Conservation (phyloP, 2,329 filamentous ascomycete genomes). For the Laburnicola sp. region DNA sequence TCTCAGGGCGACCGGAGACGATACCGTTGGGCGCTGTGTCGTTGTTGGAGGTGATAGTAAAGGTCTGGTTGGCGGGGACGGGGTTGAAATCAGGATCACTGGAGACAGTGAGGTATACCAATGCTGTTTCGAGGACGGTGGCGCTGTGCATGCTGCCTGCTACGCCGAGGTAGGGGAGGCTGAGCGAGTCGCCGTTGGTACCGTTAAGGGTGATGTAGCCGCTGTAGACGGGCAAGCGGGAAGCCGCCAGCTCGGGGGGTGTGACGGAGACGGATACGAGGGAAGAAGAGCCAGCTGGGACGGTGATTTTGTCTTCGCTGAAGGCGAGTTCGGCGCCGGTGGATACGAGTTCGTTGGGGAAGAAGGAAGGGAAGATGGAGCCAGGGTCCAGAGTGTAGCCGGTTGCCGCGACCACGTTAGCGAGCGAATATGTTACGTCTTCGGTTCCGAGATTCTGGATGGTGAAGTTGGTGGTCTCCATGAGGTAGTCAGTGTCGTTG, state of each 20-base stretch:
- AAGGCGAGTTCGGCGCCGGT: conserved; percentile 21
- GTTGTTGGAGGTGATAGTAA: conserved; percentile 4
- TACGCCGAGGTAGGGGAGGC: conserved; percentile 16
- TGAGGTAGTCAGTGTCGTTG: conserved; percentile 23
- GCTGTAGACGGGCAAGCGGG: conserved; percentile 16
- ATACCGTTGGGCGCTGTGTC: conserved; percentile 5
- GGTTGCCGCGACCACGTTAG: conserved; percentile 8
- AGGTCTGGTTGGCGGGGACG: conserved; percentile 1
- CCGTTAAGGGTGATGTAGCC: conserved; percentile 14
- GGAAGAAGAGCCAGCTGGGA: conserved; percentile 18
- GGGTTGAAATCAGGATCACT: neutral
- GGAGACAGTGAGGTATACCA: conserved; percentile 6
- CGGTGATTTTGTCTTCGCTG: conserved; percentile 20
- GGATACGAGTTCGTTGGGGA: conserved; percentile 7
- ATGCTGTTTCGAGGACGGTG: conserved; percentile 6
- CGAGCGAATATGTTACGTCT: conserved; percentile 10
- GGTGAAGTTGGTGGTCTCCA: conserved; percentile 21
- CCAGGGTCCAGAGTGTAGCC: conserved; percentile 16
- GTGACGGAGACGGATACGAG: conserved; percentile 13
- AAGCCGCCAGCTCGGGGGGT: conserved; percentile 18
- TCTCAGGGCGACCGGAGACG: neutral
- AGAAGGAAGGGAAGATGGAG: conserved; percentile 15
- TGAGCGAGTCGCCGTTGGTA: conserved; percentile 8
- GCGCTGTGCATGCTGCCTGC: conserved; percentile 7
- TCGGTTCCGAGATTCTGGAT: conserved; percentile 14